A percentile compares a stretch with the other conserved stretches of the same genome.
Conservation (phyloP, 768 basidiomycete species). For the Pholiota conissans region DNA sequence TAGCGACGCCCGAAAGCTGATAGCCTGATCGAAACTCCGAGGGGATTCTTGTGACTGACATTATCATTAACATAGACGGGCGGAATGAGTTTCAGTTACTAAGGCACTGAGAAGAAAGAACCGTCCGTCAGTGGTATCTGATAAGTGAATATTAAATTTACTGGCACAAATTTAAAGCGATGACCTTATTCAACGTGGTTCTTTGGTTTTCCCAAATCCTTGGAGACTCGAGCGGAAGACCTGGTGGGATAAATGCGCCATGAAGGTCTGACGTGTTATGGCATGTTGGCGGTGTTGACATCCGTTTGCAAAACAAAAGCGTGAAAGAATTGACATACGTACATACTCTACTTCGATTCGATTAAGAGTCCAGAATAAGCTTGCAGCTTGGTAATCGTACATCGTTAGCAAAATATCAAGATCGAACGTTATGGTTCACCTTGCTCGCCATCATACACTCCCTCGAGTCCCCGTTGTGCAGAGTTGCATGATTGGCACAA, state of each 20-base stretch:
- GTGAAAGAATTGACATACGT: slow-evolving; percentile 21
- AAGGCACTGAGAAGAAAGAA: not conserved
- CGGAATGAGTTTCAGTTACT: not conserved
- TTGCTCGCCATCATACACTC: slow-evolving; percentile 38
- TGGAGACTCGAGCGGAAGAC: slow-evolving; percentile 30
- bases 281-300: too few species aligned
- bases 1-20: slow-evolving; percentile 42
- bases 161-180: slow-evolving; percentile 41
- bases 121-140: not conserved
- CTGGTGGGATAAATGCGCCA: slow-evolving; percentile 42
- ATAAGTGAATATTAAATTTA: not conserved
- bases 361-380: slow-evolving; percentile 57
- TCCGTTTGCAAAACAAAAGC: too few species aligned
- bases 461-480: slow-evolving; percentile 46
- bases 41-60: slow-evolving; percentile 45
- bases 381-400: slow-evolving; percentile 42
- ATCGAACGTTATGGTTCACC: not conserved
- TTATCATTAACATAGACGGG: not conserved
- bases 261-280: too few species aligned
- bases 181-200: slow-evolving; percentile 20
- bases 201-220: slow-evolving; percentile 39
- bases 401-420: slow-evolving; percentile 47
- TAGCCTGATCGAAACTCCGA: slow-evolving; percentile 39
- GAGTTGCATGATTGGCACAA: slow-evolving; percentile 51
- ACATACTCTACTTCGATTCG: too few species aligned